A percentile compares a stretch with the other conserved stretches of the same genome.
phyloP scores from a whole-genome alignment of 768 basidiomycete genomes.

The Calocybe indica region DNA sequence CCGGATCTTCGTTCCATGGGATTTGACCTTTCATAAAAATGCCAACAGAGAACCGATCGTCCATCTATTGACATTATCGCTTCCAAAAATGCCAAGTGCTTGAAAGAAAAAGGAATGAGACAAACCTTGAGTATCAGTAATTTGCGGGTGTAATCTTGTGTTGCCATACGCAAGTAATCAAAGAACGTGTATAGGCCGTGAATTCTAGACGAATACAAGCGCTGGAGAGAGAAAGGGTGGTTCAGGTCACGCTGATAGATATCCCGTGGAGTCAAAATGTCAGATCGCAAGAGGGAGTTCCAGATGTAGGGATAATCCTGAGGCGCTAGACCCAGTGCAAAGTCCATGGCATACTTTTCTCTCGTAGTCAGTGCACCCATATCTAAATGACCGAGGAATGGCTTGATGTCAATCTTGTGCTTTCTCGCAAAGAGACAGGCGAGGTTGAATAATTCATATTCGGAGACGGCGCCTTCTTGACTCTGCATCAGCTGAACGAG shows the following conservation, averaged over 20 bases:
- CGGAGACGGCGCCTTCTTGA: slow-evolving; percentile 48
- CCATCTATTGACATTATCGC: slow-evolving; percentile 32
- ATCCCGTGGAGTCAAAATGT: slow-evolving; percentile 47
- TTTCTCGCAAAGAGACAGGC: slow-evolving; percentile 40
- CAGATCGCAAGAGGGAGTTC: slow-evolving; percentile 60
- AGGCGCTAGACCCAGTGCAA: slow-evolving; percentile 31
- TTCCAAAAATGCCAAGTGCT: no score
- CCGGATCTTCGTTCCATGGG: slow-evolving; percentile 53
- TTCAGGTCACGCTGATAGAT: slow-evolving; percentile 45
- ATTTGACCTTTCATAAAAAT: slow-evolving; percentile 59
- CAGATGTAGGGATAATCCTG: slow-evolving; percentile 46
- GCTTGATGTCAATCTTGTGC: slow-evolving; percentile 35
- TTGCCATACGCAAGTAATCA: slow-evolving; percentile 50
- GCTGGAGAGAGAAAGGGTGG: slow-evolving; percentile 50
- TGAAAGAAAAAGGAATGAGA: not conserved
- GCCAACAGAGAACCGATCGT: slow-evolving; percentile 54
- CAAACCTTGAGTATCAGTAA: slow-evolving; percentile 52
- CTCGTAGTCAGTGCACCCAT: slow-evolving; percentile 46
- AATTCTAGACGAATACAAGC: slow-evolving; percentile 50
- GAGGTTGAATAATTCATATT: slow-evolving; percentile 55
- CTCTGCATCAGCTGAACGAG: slow-evolving; percentile 42
- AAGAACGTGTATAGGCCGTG: slow-evolving; percentile 55
- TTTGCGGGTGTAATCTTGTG: slow-evolving; percentile 52
- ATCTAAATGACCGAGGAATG: slow-evolving; percentile 47
- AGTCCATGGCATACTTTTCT: slow-evolving; percentile 48